Evolutionary conservation across 768 basidiomycete genomes (phyloP), one percentile per base, ranked within the genome.

Genomic region (Trametes maxima): DNA sequence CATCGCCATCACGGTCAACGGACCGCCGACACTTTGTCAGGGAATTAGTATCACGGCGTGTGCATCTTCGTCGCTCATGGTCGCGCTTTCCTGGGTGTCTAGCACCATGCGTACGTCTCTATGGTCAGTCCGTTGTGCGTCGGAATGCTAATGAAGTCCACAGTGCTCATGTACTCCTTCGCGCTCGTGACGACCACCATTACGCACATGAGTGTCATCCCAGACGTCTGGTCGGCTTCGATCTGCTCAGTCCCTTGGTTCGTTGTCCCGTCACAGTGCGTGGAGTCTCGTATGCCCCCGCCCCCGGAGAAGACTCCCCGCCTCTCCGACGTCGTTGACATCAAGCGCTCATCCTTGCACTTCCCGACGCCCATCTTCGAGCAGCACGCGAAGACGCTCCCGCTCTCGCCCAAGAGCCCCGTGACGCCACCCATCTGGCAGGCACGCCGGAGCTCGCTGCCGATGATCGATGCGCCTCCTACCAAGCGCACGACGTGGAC

Each of bases 231-330:
- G 87, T 72, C 51, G 28, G 75, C 74, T 43, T 77, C 80, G 11
- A 71, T 89, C 36, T 81, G 81, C 61, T 69, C 75, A 14, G 75
- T 88, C 19, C 78, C 79, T 16, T 90, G 89, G 89, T 90, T 87
- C 68, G 43, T 69, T 59, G 60, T 52, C 2, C 57, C 62, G 21
- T 62, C 64, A 21, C 54, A 40, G 17, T 24, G 7, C 35, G 17
- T 59, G 21, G 62, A 57, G 40, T 39, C 44, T 4, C 35, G 36
- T 1, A 12, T 42, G 43, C 55, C 45, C 3, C 37, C 35, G 33
- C 37, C 5, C 55, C 43, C 25, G 13, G 39, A 52, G 44, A 46
- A 43, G 39, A 45, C 44, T 37, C 56, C 43, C 3, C 60, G 49
- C 21, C 19, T 39, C 52, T 52, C 53, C 8, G 52, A 54, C n/a